Evolutionary conservation across 106 monocot genomes (phyloP).

Genomic region (Dioscorea alata): DNA sequence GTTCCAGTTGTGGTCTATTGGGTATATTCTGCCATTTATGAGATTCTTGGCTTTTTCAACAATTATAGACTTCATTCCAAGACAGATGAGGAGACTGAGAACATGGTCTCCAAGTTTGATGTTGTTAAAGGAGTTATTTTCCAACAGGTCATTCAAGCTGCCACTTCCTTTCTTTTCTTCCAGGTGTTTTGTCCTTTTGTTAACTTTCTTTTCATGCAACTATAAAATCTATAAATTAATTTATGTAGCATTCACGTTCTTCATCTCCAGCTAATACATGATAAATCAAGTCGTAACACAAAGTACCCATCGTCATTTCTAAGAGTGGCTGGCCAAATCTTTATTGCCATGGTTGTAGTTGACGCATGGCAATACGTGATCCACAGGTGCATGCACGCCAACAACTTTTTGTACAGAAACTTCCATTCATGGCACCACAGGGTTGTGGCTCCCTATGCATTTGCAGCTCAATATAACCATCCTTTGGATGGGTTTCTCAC

Average conservation of each 20-base stretch:
- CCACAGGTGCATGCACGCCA: conserved; percentile 89
- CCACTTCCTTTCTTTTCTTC: conserved; percentile 54
- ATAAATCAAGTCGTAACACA: conserved; percentile 30
- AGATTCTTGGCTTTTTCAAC: conserved; percentile 52
- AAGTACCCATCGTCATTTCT: conserved; percentile 29
- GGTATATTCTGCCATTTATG: conserved; percentile 76
- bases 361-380: conserved; percentile 91
- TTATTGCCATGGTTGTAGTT: conserved; percentile 72
- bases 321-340: conserved; percentile 47
- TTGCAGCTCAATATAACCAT: conserved; percentile 62
- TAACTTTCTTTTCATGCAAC: too few relatives aligned
- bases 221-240: too few relatives aligned
- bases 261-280: too few relatives aligned
- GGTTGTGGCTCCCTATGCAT: conserved; percentile 49
- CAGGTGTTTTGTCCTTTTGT: conserved; percentile 24
- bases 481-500: conserved; percentile 60
- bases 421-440: conserved; percentile 61
- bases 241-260: too few relatives aligned
- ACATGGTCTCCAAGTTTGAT: conserved; percentile 32
- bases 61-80: conserved; percentile 58
- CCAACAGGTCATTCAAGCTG: conserved; percentile 64
- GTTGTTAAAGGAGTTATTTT: conserved; percentile 71
- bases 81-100: conserved; percentile 65
- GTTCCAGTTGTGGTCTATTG: conserved; percentile 74
- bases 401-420: conserved; percentile 76